These are phyloP conservation scores for Pinus taeda DNA, from an alignment of 75 land plant genomes.

Conservation along the genomic window DNA sequence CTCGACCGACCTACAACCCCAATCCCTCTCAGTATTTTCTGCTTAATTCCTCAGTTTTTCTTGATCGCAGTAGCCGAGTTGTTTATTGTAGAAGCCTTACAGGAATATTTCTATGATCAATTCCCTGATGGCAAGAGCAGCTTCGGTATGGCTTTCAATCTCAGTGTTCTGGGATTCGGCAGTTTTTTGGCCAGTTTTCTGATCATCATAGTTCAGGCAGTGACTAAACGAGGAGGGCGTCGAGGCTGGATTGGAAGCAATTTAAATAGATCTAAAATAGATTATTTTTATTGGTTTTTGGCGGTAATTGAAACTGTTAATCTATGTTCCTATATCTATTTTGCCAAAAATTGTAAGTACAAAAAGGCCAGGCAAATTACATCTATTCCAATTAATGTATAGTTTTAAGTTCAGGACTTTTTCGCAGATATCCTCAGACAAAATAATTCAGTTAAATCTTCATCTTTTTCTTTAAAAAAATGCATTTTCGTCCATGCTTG, in stretches of 20 bases:
- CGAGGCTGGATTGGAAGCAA: slow-evolving; percentile 32
- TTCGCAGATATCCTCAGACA: no score
- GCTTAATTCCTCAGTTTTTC: slow-evolving; percentile 47
- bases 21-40: slow-evolving; percentile 37
- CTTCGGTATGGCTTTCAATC: slow-evolving; percentile 39
- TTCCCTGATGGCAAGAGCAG: slow-evolving; percentile 42
- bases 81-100: slow-evolving; percentile 32
- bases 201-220: slow-evolving; percentile 15
- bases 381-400: no score
- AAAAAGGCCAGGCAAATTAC: neutral
- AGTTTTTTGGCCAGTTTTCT: slow-evolving; percentile 33
- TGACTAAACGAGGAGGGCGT: slow-evolving; percentile 15
- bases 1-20: slow-evolving; percentile 15
- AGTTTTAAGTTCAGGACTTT: no score
- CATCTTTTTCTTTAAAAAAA: no score
- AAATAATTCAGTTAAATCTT: no score
- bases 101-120: slow-evolving; percentile 51
- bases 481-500: no score
- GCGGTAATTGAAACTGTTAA: slow-evolving; percentile 20
- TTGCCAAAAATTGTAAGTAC: slow-evolving; percentile 27
- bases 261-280: slow-evolving; percentile 34
- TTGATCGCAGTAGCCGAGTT: slow-evolving; percentile 30
- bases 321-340: slow-evolving; percentile 14
- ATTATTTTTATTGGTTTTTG: slow-evolving; percentile 48
- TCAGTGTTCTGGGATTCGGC: slow-evolving; percentile 32